Base-by-base conservation (phyloP, 2,329 filamentous ascomycete genomes). In the Periconia sp. region DNA sequence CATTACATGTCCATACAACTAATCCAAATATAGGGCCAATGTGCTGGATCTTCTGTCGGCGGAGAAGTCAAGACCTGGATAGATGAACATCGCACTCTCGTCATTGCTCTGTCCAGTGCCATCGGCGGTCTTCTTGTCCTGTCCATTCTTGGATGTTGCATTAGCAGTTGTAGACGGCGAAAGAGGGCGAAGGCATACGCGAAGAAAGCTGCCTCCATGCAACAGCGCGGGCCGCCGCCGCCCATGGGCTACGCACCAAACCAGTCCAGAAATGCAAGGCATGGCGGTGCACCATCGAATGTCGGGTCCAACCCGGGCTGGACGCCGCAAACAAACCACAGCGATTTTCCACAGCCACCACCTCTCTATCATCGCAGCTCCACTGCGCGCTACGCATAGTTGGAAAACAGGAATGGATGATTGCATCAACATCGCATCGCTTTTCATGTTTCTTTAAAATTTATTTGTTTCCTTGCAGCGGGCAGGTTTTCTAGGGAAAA, bases 41-140 rank as follows among this genome's bases (percentile, higher is more conserved):
- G 94, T 75, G 74, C 82, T 63, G 92, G 91, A 56, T 79, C 85
- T 35, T 87, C 84, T 27, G 82, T 90, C 1, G 81, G 81, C 62
- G 87, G 86, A 57, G 86, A 92, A 74, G 86, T 95, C 58, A 79
- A 77, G 50, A 82, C 81, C 55, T 97, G 91, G 89, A 86, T 97
- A 71, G 76, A 83, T 23, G 76, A 86, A 60, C 87, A 97, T 77
- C 89, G 89, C 74, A 77, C 83, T 49, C 84, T 97, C 57, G 88
- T 95, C 60, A 96, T 97, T 59, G 92, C 90, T 20, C 78, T 97
- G 11, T 84, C 83, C 6, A 79, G 80, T 45, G 88, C 85, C 11
- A 79, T 96, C 15, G 93, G 91, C 45, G 85, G 82, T 7, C 78
- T 97, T 6, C 67, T 95, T 17, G 23, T 73, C 15, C 71, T 96